phyloP scores from a whole-genome alignment of 805 yeast species.

The Schwanniomyces polymorphus region DNA sequence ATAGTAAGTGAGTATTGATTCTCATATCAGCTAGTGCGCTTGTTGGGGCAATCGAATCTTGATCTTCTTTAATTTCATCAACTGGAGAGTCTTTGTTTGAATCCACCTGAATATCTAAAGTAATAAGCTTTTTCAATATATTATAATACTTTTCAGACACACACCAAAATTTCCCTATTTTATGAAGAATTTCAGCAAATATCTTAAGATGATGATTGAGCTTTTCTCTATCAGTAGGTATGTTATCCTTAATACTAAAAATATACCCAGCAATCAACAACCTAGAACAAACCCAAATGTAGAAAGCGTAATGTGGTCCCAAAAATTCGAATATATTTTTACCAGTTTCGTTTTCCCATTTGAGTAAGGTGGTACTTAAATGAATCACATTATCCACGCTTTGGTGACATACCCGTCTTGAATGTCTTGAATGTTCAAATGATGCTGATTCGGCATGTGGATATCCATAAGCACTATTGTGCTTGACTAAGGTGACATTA shows the following conservation, averaged over 20 bases:
- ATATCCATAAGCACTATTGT: slow-evolving; percentile 14
- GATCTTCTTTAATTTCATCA: slow-evolving; percentile 8
- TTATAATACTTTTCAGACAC: slow-evolving; percentile 15
- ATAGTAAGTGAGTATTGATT: slow-evolving; percentile 15
- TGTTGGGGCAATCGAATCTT: not conserved
- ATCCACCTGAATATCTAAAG: slow-evolving; percentile 3
- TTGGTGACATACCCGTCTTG: slow-evolving; percentile 10
- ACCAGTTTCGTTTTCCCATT: slow-evolving; percentile 2
- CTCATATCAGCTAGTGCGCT: slow-evolving; percentile 6
- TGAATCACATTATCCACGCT: slow-evolving; percentile 9
- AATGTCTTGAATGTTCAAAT: slow-evolving; percentile 12
- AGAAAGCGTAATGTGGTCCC: slow-evolving; percentile 17
- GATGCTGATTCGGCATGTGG: slow-evolving; percentile 11
- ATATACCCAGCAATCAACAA: slow-evolving; percentile 9
- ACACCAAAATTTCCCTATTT: slow-evolving; percentile 13
- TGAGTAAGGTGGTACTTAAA: slow-evolving; percentile 7
- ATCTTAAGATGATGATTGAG: slow-evolving; percentile 5
- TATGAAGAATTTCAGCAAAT: slow-evolving; percentile 7
- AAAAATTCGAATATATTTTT: slow-evolving; percentile 9
- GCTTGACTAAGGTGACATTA: slow-evolving; percentile 13
- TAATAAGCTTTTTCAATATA: slow-evolving; percentile 13
- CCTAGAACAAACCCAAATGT: slow-evolving; percentile 17
- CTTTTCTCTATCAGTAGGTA: not conserved
- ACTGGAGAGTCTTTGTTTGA: slow-evolving; percentile 2
- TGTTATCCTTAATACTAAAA: not conserved